Conservation (phyloP, 2,329 filamentous ascomycete species). For the Claviceps monticola region DNA sequence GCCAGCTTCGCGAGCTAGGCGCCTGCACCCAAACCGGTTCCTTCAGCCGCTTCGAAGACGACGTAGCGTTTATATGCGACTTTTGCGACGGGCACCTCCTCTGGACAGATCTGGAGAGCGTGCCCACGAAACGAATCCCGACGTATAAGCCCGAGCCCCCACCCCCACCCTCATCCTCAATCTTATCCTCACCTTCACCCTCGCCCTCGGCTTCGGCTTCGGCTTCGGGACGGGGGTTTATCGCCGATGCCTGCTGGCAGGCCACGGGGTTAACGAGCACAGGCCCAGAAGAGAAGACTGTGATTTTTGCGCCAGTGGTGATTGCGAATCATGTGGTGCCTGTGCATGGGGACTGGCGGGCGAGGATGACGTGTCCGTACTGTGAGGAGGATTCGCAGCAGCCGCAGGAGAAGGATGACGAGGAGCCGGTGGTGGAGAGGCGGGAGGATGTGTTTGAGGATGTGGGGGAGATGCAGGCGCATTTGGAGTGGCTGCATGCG, state of each 20-base stretch:
- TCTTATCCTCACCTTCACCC: too few relatives aligned
- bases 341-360: constrained; percentile 34
- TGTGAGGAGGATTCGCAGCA: constrained; percentile 39
- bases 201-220: too few relatives aligned
- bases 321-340: constrained; percentile 44
- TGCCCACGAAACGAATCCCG: constrained; percentile 32
- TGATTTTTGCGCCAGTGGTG: constrained; percentile 43
- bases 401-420: constrained; percentile 31
- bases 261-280: constrained; percentile 29
- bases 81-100: constrained; percentile 47
- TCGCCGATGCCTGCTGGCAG: constrained; percentile 34
- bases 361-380: constrained; percentile 38
- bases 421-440: constrained; percentile 31
- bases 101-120: constrained; percentile 40
- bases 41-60: constrained; percentile 40
- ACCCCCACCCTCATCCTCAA: too few relatives aligned
- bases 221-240: too few relatives aligned
- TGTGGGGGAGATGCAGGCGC: constrained; percentile 35
- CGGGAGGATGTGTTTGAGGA: constrained; percentile 38
- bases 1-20: constrained; percentile 33
- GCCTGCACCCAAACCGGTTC: constrained; percentile 38
- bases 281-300: constrained; percentile 30
- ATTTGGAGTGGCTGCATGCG: constrained; percentile 43
- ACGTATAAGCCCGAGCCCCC: constrained; percentile 10
- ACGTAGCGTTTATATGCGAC: constrained; percentile 46